Evolutionary conservation across 2,329 filamentous ascomycete genomes (phyloP), one percentile per base, ranked within the genome.

Genomic region (Nigrospora osmanthi): DNA sequence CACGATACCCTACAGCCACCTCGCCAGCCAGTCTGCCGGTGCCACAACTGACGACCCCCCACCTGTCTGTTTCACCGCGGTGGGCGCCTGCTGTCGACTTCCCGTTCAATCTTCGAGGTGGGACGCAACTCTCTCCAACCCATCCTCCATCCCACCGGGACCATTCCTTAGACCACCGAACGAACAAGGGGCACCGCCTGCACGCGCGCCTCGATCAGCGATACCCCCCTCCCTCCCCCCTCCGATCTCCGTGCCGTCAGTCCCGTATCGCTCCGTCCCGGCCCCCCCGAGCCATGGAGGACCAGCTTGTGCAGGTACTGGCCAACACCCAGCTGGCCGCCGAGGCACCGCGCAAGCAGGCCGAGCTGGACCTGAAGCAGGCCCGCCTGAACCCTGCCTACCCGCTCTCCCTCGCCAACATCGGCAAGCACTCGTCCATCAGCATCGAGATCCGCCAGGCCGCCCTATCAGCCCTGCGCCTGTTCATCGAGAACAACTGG

Each of bases 271-370:
- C 10, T 10, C 23, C 23, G 23, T 28, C 23, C 23, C 23, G 23
- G 5, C 23, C 23, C 23, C 23, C 9, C 7, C 23, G 4, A 4
- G 23, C 60, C 58, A 95, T 95, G 89, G 90, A 95, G 78, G 85
- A 94, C 70, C 84, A 95, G 73, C 81, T 98, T 66, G 83, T 93
- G 57, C 83, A 84, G 66, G 78, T 97, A 64, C 83, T 98, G 23
- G 81, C 85, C 58, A 88, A 89, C 67, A 95, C 90, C 41, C 89
- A 95, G 70, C 83, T 83, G 52, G 59, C 86, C 49, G 80, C 83
- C 47, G 83, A 91, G 64, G 81, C 71, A 45, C 83, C 85, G 46
- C 85, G 91, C 65, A 89, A 87, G 63, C 81, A 87, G 63, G 93
- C 93, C 56, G 93, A 98, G 70, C 75, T 84, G 60, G 86, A 89